Percentiles rank a stretch among this genome's conserved stretches.
These are phyloP conservation scores for Komagataella ulmi DNA, from an alignment of 805 yeast genomes.

Conservation along the genomic window DNA sequence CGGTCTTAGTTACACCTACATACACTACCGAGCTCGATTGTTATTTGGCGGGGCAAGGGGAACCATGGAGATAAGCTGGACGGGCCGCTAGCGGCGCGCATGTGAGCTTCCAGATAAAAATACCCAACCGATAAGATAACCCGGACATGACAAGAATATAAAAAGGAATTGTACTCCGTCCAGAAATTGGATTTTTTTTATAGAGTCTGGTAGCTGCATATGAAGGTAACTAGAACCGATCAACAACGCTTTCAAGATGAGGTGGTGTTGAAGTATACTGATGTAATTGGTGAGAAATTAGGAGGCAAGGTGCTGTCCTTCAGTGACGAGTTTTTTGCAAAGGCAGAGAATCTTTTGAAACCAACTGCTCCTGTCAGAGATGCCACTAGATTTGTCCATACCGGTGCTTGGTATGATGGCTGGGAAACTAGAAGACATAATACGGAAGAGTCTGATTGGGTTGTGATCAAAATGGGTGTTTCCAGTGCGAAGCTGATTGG, in stretches of 20 bases:
- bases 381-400: constrained; percentile 60
- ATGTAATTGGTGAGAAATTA: constrained; percentile 72
- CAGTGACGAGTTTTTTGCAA: constrained; percentile 95
- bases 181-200: not conserved
- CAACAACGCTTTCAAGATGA: constrained; percentile 29
- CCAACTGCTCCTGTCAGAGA: constrained; percentile 75
- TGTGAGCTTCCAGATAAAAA: not conserved
- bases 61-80: not conserved
- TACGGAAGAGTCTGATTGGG: constrained; percentile 77
- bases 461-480: constrained; percentile 71
- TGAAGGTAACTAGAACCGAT: not conserved
- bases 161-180: not conserved
- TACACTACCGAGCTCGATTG: too few species aligned
- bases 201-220: not conserved
- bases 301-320: constrained; percentile 63
- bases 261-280: constrained; percentile 40
- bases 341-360: constrained; percentile 73
- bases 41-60: not conserved
- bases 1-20: not conserved
- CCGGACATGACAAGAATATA: not conserved
- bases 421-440: constrained; percentile 98
- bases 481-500: constrained; percentile 68
- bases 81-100: not conserved
- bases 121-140: not conserved
- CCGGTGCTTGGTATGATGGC: constrained; percentile 98